Percentiles rank a stretch among this genome's conserved stretches.
phyloP scores from a whole-genome alignment of 805 yeast genomes.

The Zygosaccharomyces siamensis region DNA sequence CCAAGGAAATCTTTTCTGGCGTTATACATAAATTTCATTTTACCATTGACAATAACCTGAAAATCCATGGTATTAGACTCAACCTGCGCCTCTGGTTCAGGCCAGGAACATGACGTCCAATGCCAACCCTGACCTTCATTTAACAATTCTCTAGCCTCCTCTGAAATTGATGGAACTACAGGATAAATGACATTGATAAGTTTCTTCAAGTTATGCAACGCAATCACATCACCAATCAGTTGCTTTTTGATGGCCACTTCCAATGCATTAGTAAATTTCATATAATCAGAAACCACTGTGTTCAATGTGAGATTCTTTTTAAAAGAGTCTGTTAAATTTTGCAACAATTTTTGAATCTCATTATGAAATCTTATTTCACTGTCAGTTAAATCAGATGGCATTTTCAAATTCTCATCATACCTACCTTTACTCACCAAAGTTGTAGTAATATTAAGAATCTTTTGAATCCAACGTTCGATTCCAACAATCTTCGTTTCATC shows the following conservation, averaged over 20 bases:
- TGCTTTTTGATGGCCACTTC: constrained; percentile 37
- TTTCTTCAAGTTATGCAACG: constrained; percentile 46
- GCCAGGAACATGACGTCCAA: constrained; percentile 53
- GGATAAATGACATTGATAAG: constrained; percentile 68
- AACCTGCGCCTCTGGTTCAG: constrained; percentile 39
- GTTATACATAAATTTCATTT: constrained; percentile 47
- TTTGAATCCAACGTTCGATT: constrained; percentile 76
- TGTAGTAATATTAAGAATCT: constrained; percentile 39
- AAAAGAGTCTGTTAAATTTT: constrained; percentile 55
- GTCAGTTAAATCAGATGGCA: constrained; percentile 29
- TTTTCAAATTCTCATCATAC: constrained; percentile 6
- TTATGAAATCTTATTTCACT: constrained; percentile 57
- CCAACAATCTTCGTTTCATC: constrained; percentile 85
- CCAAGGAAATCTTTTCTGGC: constrained; percentile 37
- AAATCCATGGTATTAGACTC: constrained; percentile 41
- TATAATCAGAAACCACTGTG: constrained; percentile 82
- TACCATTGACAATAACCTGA: constrained; percentile 72
- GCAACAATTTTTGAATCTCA: constrained; percentile 44
- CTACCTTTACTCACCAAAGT: constrained; percentile 9
- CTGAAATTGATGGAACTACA: constrained; percentile 74
- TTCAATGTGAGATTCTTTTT: constrained; percentile 60
- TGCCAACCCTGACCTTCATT: constrained; percentile 13
- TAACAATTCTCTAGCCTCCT: constrained; percentile 69
- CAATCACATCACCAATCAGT: constrained; percentile 38
- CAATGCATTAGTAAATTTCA: constrained; percentile 68